A percentile compares a stretch with the other conserved stretches of the same genome.
These are phyloP conservation scores for Chalciporus chontae DNA, from an alignment of 768 basidiomycete genomes.

Conservation along the genomic window DNA sequence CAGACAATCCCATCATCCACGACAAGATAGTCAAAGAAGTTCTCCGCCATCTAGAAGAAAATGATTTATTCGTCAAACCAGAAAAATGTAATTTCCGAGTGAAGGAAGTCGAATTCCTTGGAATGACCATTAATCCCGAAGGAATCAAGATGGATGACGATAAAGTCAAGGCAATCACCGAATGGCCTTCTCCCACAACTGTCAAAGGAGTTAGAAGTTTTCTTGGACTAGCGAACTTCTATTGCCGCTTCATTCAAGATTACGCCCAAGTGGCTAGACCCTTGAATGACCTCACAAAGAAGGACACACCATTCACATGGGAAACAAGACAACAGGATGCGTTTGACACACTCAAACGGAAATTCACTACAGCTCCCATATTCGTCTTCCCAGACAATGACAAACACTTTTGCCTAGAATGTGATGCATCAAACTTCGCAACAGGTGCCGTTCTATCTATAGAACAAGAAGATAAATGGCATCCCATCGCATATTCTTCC, in stretches of 20 bases:
- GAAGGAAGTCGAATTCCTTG: constrained; percentile 28
- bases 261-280: constrained; percentile 24
- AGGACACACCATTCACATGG: constrained; percentile 27
- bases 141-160: constrained; percentile 29
- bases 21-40: constrained; percentile 16
- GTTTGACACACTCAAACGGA: constrained; percentile 31
- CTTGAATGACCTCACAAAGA: constrained; percentile 27
- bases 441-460: neutral
- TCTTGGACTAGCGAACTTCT: constrained; percentile 32
- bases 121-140: constrained; percentile 23
- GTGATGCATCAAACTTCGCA: neutral
- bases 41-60: constrained; percentile 23
- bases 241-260: constrained; percentile 26
- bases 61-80: constrained; percentile 35
- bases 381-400: constrained; percentile 1
- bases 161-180: constrained; percentile 29
- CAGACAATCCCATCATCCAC: constrained; percentile 13
- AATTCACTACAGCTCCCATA: constrained; percentile 27
- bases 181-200: constrained; percentile 27
- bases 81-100: constrained; percentile 36
- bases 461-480: neutral
- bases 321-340: constrained; percentile 12
- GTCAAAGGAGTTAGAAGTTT: constrained; percentile 25
- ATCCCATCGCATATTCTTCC: neutral
- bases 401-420: neutral